Evolutionary conservation across 495 filamentous ascomycete species (phyloP).

Genomic region (Xylaria curta): DNA sequence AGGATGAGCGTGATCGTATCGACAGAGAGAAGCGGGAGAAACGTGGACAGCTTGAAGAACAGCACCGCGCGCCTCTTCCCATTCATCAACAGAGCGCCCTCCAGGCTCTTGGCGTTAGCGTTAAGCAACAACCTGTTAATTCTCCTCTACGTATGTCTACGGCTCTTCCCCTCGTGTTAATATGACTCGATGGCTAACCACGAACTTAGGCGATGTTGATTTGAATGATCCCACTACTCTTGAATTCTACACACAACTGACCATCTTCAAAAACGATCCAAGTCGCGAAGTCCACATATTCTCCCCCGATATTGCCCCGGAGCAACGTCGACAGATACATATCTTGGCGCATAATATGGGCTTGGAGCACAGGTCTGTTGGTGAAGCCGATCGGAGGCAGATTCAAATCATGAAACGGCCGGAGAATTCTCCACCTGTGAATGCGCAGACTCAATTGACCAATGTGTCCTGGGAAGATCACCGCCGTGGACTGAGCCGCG

Average conservation of each 20-base stretch:
- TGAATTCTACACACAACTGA: conserved; percentile 84
- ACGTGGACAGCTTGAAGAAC: conserved; percentile 94
- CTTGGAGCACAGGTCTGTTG: conserved; percentile 85
- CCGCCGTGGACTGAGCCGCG: conserved; percentile 84
- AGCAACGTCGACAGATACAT: conserved; percentile 87
- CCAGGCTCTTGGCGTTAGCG: conserved; percentile 76
- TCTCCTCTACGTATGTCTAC: conserved; percentile 46
- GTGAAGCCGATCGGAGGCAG: conserved; percentile 82
- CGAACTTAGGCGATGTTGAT: conserved; percentile 69
- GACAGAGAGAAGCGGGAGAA: conserved; percentile 97
- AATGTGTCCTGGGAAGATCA: conserved; percentile 74
- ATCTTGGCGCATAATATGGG: conserved; percentile 95
- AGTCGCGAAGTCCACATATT: conserved; percentile 82
- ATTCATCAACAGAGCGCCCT: conserved; percentile 85
- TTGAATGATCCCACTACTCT: conserved; percentile 90
- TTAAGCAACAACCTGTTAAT: conserved; percentile 41
- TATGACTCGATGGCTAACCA: conserved; percentile 35
- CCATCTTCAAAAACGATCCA: conserved; percentile 83
- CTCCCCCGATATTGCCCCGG: conserved; percentile 76
- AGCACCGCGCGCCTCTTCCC: conserved; percentile 72
- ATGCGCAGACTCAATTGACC: conserved; percentile 63
- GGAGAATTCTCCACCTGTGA: conserved; percentile 69
- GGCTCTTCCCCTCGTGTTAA: neutral
- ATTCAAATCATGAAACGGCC: conserved; percentile 79
- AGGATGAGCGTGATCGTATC: conserved; percentile 92